A percentile compares a stretch with the other conserved stretches of the same genome.
Evolutionary conservation across 192 early-diverging fungal species (phyloP).

Genomic region (Coemansia sp.): DNA sequence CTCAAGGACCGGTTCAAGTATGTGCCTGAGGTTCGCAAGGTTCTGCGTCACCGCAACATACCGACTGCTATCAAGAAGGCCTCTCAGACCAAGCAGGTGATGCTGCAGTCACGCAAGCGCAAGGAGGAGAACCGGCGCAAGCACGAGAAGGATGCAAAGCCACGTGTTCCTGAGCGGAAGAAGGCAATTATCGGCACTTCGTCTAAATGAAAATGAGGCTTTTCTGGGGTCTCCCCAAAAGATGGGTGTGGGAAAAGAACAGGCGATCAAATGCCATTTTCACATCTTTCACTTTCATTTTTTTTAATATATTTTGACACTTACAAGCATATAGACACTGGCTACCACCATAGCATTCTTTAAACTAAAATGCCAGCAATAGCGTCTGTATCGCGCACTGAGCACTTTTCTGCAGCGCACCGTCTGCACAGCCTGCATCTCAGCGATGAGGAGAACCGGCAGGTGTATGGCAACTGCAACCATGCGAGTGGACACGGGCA

Average conservation of each 20-base stretch:
- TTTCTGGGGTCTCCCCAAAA: constrained; percentile 1
- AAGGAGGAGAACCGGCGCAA: constrained; percentile 93
- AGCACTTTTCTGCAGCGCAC: constrained; percentile 87
- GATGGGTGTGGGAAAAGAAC: not conserved
- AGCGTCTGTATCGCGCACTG: constrained; percentile 72
- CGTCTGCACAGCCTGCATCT: constrained; percentile 76
- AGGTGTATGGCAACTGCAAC: constrained; percentile 89
- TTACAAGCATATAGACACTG: not conserved
- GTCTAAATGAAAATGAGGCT: constrained; percentile 19
- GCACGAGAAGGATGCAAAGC: constrained; percentile 63
- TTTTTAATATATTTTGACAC: not conserved
- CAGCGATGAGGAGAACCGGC: constrained; percentile 67
- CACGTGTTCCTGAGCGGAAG: constrained; percentile 67
- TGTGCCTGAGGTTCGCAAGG: constrained; percentile 85
- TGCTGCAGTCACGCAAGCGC: constrained; percentile 72
- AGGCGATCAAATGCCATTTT: not conserved
- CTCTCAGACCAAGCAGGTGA: constrained; percentile 73
- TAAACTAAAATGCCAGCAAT: constrained; percentile 35
- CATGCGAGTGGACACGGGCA: constrained; percentile 82
- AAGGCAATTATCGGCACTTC: constrained; percentile 67
- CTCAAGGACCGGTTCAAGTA: constrained; percentile 92
- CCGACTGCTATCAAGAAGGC: constrained; percentile 83
- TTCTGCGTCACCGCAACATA: constrained; percentile 82
- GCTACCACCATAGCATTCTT: no score
- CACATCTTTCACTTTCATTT: not conserved